Percentiles rank a stretch among this genome's conserved stretches.
Conservation (phyloP, 495 filamentous ascomycete genomes). For the Penicillium coprophilum region DNA sequence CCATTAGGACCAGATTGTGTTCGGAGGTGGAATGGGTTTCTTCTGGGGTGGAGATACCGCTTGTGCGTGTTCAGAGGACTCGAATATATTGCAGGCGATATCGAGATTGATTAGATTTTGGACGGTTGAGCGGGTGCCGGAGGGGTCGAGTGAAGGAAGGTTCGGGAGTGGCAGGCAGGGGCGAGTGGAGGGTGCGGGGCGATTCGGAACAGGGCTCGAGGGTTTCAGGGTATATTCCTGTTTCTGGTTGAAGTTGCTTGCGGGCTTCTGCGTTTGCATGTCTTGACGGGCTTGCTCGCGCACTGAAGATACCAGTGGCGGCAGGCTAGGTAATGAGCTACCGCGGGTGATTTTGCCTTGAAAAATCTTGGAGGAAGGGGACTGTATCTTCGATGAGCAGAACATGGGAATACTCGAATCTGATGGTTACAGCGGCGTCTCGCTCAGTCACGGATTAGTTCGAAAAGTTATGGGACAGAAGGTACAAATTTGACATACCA, state of each 20-base stretch:
- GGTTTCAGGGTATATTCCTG: slow-evolving; percentile 38
- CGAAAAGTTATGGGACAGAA: not conserved
- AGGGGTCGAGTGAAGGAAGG: slow-evolving; percentile 85
- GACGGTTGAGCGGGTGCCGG: slow-evolving; percentile 70
- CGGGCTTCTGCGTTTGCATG: slow-evolving; percentile 22
- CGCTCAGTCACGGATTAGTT: slow-evolving; percentile 28
- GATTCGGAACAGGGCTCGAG: slow-evolving; percentile 60
- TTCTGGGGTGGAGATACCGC: slow-evolving; percentile 34
- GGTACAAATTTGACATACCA: slow-evolving; percentile 51
- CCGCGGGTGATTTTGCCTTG: slow-evolving; percentile 63
- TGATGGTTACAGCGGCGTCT: slow-evolving; percentile 97
- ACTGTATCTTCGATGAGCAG: slow-evolving; percentile 87
- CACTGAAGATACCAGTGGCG: slow-evolving; percentile 60
- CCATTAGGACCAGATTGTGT: slow-evolving; percentile 48
- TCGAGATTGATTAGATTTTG: slow-evolving; percentile 52
- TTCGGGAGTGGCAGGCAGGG: slow-evolving; percentile 56
- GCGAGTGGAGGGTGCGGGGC: slow-evolving; percentile 59
- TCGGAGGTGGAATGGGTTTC: slow-evolving; percentile 42
- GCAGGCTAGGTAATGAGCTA: slow-evolving; percentile 53
- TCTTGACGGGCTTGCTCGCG: slow-evolving; percentile 33
- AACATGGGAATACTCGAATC: slow-evolving; percentile 78
- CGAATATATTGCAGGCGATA: slow-evolving; percentile 48
- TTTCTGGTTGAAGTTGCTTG: slow-evolving; percentile 10
- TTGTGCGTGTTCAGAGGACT: slow-evolving; percentile 39
- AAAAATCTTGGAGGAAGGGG: slow-evolving; percentile 89